phyloP scores from a whole-genome alignment of 2,329 filamentous ascomycete genomes.

The Scytalidium sp. region DNA sequence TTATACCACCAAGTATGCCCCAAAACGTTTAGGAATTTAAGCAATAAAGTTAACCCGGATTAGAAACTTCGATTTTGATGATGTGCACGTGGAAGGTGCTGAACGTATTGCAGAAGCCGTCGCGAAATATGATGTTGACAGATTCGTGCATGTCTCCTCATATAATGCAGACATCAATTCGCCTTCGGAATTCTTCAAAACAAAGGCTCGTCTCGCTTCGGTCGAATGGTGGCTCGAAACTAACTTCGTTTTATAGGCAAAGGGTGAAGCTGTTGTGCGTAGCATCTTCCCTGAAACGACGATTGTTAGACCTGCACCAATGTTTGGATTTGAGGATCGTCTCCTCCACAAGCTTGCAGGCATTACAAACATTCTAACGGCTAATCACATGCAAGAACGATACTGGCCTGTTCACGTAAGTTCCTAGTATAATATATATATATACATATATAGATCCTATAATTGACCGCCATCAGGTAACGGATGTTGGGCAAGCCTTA shows the following conservation, averaged over 20 bases:
- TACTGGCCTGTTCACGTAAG: slow-evolving; percentile 87
- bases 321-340: slow-evolving; percentile 94
- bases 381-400: slow-evolving; percentile 90
- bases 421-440: neutral
- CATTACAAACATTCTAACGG: slow-evolving; percentile 77
- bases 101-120: slow-evolving; percentile 91
- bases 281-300: slow-evolving; percentile 95
- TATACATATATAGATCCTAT: neutral
- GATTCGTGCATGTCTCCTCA: slow-evolving; percentile 94
- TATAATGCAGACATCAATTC: slow-evolving; percentile 84
- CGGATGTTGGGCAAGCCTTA: slow-evolving; percentile 85
- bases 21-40: neutral
- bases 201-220: slow-evolving; percentile 61
- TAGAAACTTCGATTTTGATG: slow-evolving; percentile 89
- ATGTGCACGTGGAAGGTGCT: slow-evolving; percentile 89
- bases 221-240: neutral
- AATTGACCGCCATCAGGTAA: slow-evolving; percentile 51
- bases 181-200: slow-evolving; percentile 82
- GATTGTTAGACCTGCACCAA: slow-evolving; percentile 87
- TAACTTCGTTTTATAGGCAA: slow-evolving; percentile 48
- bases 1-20: slow-evolving; percentile 86
- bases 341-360: slow-evolving; percentile 83
- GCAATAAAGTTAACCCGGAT: slow-evolving; percentile 27
- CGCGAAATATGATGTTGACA: slow-evolving; percentile 96
- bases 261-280: slow-evolving; percentile 78